A percentile compares a stretch with the other conserved stretches of the same genome.
Conservation (phyloP, 495 filamentous ascomycete species). For the Astrocystis sublimbata region DNA sequence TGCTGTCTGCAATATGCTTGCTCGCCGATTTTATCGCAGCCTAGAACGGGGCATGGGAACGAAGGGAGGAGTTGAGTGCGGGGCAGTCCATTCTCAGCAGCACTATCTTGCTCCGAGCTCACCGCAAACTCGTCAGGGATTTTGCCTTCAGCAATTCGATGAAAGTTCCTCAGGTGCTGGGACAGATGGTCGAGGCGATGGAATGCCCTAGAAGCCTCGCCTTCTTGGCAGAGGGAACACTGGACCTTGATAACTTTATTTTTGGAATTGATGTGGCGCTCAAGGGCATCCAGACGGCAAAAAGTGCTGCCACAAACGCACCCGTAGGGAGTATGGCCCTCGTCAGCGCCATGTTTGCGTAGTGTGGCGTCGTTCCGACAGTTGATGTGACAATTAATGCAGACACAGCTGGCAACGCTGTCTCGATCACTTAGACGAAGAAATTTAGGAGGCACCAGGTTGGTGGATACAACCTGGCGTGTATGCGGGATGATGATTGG, state of each 20-base stretch:
- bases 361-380: slow-evolving; percentile 15
- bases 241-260: slow-evolving; percentile 16
- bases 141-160: slow-evolving; percentile 20
- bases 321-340: slow-evolving; percentile 19
- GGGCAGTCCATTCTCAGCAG: neutral
- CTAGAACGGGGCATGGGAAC: neutral
- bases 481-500: neutral
- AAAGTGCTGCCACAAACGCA: slow-evolving; percentile 26
- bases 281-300: slow-evolving; percentile 24
- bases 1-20: neutral
- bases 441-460: no score
- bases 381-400: neutral
- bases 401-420: neutral
- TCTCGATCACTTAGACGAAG: slow-evolving; percentile 7
- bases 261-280: slow-evolving; percentile 27
- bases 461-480: neutral
- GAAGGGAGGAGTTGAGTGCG: neutral
- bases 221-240: slow-evolving; percentile 30
- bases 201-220: slow-evolving; percentile 30
- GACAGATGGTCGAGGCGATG: slow-evolving; percentile 33
- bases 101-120: neutral
- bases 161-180: slow-evolving; percentile 36
- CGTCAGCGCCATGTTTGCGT: slow-evolving; percentile 15
- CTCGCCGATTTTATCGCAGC: neutral
- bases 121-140: neutral